phyloP scores from a whole-genome alignment of 2,329 filamentous ascomycete genomes.

The Aspergillus uvarum region DNA sequence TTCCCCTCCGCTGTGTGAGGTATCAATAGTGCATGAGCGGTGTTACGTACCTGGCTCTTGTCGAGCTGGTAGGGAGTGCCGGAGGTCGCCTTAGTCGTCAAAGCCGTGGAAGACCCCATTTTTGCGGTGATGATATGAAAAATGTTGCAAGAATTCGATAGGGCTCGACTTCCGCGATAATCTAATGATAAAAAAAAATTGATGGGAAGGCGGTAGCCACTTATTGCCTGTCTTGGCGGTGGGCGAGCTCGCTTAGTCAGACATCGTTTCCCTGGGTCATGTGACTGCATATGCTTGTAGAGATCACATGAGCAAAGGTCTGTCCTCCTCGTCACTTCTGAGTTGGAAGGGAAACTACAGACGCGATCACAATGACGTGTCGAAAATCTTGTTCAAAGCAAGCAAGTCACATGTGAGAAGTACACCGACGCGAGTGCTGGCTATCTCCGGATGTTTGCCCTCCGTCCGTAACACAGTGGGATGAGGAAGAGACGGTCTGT shows the following conservation, averaged over 20 bases:
- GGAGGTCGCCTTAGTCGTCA: constrained; percentile 43
- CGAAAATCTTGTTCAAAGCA: too few relatives aligned
- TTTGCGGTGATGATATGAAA: constrained; percentile 20
- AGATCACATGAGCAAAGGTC: background rate
- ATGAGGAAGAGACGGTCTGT: too few relatives aligned
- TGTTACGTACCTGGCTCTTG: constrained; percentile 43
- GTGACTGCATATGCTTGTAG: background rate
- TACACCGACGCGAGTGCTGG: too few relatives aligned
- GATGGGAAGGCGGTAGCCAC: constrained; percentile 38
- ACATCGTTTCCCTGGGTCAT: background rate
- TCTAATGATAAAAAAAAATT: constrained; percentile 34
- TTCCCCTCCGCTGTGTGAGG: too few relatives aligned
- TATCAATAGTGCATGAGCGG: background rate
- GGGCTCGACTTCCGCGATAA: constrained; percentile 30
- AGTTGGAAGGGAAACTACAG: too few relatives aligned
- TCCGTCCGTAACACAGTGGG: too few relatives aligned
- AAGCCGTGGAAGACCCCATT: constrained; percentile 43
- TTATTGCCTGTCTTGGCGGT: constrained; percentile 32
- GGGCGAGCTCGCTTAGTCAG: background rate
- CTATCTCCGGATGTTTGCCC: too few relatives aligned
- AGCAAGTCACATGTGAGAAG: too few relatives aligned
- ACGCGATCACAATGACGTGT: too few relatives aligned
- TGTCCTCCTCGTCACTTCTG: too few relatives aligned
- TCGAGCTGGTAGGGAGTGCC: constrained; percentile 51
- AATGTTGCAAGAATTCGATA: constrained; percentile 21